Conservation (phyloP, 208 protist species). For the Histomonas meleagridis region DNA sequence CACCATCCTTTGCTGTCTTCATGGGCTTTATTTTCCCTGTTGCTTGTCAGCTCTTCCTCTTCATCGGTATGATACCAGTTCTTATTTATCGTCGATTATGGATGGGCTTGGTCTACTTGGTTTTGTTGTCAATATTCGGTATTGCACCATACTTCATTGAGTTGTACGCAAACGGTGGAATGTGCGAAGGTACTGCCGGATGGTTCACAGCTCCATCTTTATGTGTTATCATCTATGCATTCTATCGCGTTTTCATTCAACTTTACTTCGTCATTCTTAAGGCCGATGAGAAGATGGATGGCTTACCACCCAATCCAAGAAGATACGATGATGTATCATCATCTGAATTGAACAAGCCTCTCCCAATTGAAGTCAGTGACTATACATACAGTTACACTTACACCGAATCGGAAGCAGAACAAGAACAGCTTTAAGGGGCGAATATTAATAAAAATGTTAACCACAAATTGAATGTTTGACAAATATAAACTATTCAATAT, state of each 20-base stretch:
- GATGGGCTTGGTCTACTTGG: not conserved
- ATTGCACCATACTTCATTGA: not conserved
- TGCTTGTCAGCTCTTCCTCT: not conserved
- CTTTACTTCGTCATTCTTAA: not conserved
- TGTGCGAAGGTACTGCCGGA: not conserved
- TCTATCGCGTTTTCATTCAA: not conserved
- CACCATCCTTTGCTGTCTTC: not conserved
- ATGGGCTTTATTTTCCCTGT: not conserved
- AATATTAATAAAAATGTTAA: no score
- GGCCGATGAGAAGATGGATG: not conserved
- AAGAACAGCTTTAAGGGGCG: no score
- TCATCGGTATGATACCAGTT: not conserved
- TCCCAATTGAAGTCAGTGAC: not conserved
- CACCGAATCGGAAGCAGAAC: not conserved
- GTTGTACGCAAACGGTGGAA: not conserved
- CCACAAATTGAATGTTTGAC: no score
- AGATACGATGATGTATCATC: not conserved
- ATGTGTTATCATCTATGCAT: not conserved
- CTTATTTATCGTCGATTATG: not conserved
- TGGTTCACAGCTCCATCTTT: not conserved
- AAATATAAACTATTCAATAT: no score
- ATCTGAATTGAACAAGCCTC: not conserved
- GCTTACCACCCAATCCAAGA: not conserved
- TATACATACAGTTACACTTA: not conserved
- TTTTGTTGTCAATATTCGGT: not conserved